Conservation (phyloP, 1,284 basidiomycete species). For the Pterula multifida region DNA sequence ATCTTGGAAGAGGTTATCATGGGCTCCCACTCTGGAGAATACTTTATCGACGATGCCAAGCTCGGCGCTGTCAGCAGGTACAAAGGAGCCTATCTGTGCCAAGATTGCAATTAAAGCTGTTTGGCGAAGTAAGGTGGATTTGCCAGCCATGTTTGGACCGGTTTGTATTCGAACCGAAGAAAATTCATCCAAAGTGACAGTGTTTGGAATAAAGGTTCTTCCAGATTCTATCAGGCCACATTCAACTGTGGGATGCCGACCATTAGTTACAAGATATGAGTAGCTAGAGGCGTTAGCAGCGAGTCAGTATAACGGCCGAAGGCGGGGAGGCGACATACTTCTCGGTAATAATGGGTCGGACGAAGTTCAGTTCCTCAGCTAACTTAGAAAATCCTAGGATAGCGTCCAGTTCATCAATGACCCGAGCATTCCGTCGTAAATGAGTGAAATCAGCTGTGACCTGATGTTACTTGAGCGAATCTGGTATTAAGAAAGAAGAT, state of each 20-base stretch:
- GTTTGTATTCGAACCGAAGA: constrained; percentile 27
- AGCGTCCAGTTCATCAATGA: constrained; percentile 87
- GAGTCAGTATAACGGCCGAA: constrained; percentile 3
- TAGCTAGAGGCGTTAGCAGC: constrained; percentile 27
- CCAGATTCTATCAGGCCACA: constrained; percentile 69
- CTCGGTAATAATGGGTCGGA: constrained; percentile 59
- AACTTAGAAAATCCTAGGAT: constrained; percentile 73
- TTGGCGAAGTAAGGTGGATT: constrained; percentile 89
- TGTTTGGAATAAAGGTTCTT: constrained; percentile 77
- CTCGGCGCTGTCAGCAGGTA: constrained; percentile 72
- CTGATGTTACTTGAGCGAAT: constrained; percentile 24
- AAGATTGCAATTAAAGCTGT: constrained; percentile 85
- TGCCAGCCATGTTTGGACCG: constrained; percentile 95
- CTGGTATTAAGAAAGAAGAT: not conserved
- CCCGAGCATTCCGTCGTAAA: constrained; percentile 65
- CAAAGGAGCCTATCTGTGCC: constrained; percentile 88
- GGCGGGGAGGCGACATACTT: constrained; percentile 39
- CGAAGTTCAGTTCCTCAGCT: constrained; percentile 71
- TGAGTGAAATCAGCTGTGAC: constrained; percentile 44
- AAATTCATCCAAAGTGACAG: constrained; percentile 36
- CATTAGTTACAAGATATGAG: constrained; percentile 60
- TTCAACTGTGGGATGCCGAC: constrained; percentile 90
- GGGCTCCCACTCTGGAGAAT: constrained; percentile 92
- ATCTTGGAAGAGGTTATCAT: constrained; percentile 90
- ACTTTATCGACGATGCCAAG: constrained; percentile 86